phyloP scores from a whole-genome alignment of 805 yeast genomes.

The Kuraishia ogatae region DNA sequence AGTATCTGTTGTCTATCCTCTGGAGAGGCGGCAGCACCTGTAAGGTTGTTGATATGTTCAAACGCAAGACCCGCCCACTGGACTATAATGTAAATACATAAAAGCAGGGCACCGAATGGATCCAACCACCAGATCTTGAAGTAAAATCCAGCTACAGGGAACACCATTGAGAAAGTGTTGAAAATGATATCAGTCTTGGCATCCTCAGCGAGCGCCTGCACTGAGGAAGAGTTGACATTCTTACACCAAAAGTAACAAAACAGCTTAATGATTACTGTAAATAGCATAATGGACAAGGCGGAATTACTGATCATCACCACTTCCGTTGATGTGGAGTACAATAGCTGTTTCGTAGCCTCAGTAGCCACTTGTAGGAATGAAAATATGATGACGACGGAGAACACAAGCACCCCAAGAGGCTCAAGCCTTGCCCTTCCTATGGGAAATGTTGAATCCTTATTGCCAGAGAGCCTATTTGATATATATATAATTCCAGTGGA shows the following conservation, averaged over 20 bases:
- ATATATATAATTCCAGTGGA: slow-evolving; percentile 66
- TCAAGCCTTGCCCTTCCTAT: slow-evolving; percentile 67
- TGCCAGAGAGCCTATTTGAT: slow-evolving; percentile 42
- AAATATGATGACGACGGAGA: slow-evolving; percentile 60
- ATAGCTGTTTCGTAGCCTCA: slow-evolving; percentile 44
- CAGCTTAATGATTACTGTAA: slow-evolving; percentile 53
- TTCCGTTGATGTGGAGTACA: slow-evolving; percentile 24
- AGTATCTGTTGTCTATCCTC: slow-evolving; percentile 58
- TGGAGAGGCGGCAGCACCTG: slow-evolving; percentile 62
- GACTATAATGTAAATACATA: slow-evolving; percentile 52
- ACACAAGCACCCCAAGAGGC: slow-evolving; percentile 71
- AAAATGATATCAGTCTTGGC: slow-evolving; percentile 73
- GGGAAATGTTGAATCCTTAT: slow-evolving; percentile 38
- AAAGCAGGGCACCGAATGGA: slow-evolving; percentile 59
- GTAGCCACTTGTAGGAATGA: slow-evolving; percentile 68
- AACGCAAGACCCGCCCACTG: slow-evolving; percentile 60
- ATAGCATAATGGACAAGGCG: slow-evolving; percentile 51
- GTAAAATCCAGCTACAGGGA: slow-evolving; percentile 55
- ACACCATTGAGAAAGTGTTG: slow-evolving; percentile 60
- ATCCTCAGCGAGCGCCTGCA: slow-evolving; percentile 76
- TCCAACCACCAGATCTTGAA: slow-evolving; percentile 62
- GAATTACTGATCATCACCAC: slow-evolving; percentile 39
- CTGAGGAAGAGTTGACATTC: slow-evolving; percentile 51
- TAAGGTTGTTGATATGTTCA: slow-evolving; percentile 66
- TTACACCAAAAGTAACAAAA: slow-evolving; percentile 60